Base-by-base conservation (phyloP, 805 yeast species). In the Saturnispora sekii region DNA sequence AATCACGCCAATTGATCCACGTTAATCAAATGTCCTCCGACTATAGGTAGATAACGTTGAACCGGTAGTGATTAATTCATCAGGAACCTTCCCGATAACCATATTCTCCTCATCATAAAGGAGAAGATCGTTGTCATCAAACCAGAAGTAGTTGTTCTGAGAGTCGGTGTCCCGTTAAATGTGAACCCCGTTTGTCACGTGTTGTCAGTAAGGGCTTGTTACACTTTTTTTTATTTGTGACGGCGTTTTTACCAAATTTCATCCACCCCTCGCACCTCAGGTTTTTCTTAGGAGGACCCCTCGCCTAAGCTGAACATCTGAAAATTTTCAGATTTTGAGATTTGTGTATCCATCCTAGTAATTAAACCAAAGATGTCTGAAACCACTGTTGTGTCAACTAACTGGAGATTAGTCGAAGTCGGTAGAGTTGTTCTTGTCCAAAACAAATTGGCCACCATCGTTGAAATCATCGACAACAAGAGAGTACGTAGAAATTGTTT, bases 371-470 rank as follows among this genome's bases (percentile, higher is more conserved):
- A 62, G 65, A 77, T 79, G 85, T 78, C 85, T 53, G 60, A 59
- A 56, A 48, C 64, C 48, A 53, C 54, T 69, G 93, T 93, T 72
- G 84, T 86, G 78, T 85, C 95, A 70, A 77, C 95, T 72, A 85
- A 85, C 90, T 93, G 97, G 97, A 87, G 96, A 85, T 81, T 79
- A 68, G 98, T 93, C 72, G 96, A 90, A 81, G 85, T 89, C 69
- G 98, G 98, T 73, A 96, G 99, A 79, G 85, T 93, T 69, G 96
- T 89, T 71, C 83, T 90, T 68, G 69, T 90, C 69, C 78, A 79
- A 82, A 85, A 86, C 65, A 85, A 87, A 74, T 81, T 93, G 68
- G 99, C 97, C 65, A 76, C 95, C 69, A 82, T 93, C 66, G 97
- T 89, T 67, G 98, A 93, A 80, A 86, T 93, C 77, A 85, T 93